Conservation (phyloP, 495 filamentous ascomycete species). For the Aspergillus mulundensis region DNA sequence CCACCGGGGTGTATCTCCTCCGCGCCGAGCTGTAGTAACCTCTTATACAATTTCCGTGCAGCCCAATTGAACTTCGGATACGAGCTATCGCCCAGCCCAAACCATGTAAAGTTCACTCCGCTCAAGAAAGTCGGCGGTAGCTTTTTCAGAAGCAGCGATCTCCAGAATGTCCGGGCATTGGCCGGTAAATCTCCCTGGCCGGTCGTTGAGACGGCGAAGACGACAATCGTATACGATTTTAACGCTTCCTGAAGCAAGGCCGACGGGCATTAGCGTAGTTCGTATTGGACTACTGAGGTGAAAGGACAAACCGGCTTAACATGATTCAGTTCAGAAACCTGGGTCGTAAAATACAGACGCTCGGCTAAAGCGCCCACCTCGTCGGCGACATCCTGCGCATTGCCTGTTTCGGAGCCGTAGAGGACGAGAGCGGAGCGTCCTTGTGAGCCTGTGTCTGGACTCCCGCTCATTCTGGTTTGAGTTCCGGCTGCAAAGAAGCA, state of each 20-base stretch:
- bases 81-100: conserved; percentile 91
- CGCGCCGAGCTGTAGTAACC: conserved; percentile 82
- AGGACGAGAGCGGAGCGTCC: conserved; percentile 67
- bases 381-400: conserved; percentile 80
- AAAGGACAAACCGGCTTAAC: conserved; percentile 62
- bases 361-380: conserved; percentile 70
- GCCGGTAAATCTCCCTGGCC: conserved; percentile 89
- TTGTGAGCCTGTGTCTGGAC: conserved; percentile 3
- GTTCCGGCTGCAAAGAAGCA: background rate
- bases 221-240: conserved; percentile 53
- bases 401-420: conserved; percentile 94
- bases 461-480: conserved; percentile 22
- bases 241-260: conserved; percentile 37
- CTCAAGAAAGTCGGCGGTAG: conserved; percentile 66
- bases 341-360: conserved; percentile 71
- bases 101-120: conserved; percentile 68
- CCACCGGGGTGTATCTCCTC: conserved; percentile 69
- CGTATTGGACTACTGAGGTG: background rate
- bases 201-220: conserved; percentile 85
- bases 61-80: conserved; percentile 98
- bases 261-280: background rate
- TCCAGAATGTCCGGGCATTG: conserved; percentile 82
- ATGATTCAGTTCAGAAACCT: conserved; percentile 70
- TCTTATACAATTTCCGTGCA: conserved; percentile 77
- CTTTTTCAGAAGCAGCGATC: conserved; percentile 69